Evolutionary conservation across 495 filamentous ascomycete genomes (phyloP), one percentile per base, ranked within the genome.

Genomic region (Staphylotrichum longicolle): DNA sequence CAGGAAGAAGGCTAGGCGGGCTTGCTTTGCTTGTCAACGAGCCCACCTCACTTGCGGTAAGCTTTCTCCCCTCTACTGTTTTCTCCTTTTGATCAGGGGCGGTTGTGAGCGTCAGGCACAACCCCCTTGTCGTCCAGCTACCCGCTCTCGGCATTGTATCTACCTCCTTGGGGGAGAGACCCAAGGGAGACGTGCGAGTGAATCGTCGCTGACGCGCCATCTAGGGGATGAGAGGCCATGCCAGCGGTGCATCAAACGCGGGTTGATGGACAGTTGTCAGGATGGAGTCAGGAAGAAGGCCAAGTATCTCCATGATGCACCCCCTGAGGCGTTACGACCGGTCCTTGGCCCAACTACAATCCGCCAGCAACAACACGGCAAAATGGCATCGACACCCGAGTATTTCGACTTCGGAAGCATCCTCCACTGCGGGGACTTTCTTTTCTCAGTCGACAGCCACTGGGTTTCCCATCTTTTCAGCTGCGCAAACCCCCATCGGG

Each of bases 201-300:
- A 27, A 27, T 27, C 20, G 1, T 27, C 37, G 30, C 58, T 68
- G 52, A 67, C 45, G 20, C 33, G 14, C 52, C 4, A 58, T 14
- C 68, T 27, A 81, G 81, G 81, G n/a, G 81, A 84, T 56, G 92
- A 98, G 72, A 82, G 94, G 66, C 94, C 94, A 52, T 98, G 94
- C 74, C 84, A 91, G 68, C 83, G 94, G 69, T 98, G 94, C 75
- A 90, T 96, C 63, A 96, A 96, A 73, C 88, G 93, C 50, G 90
- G 91, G 20, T 83, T 97, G 49, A 89, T 91, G 63, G 91, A 96
- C 72, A 83, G 82, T 44, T 98, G 94, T 72, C 91, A 96, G 70
- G 94, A 98, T 69, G 94, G 94, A 46, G 91, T 96, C 44, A 88
- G 94, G 62, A 98, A 98, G 76, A 98, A 98, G 80, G 94, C 94